Evolutionary conservation across 2,329 filamentous ascomycete genomes (phyloP).

Genomic region (Fusarium dimerum): DNA sequence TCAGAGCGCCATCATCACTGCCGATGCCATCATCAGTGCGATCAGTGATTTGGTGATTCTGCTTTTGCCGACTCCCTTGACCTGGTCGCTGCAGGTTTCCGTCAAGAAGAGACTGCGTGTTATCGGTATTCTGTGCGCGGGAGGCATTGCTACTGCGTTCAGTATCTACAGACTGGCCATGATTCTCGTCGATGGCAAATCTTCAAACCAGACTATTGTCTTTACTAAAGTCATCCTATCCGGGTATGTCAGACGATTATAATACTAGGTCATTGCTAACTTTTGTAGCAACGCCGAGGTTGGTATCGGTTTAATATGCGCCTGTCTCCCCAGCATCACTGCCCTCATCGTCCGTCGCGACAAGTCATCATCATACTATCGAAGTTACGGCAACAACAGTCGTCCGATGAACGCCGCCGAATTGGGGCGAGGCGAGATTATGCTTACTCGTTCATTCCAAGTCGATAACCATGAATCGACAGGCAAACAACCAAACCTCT

Average conservation of each 20-base stretch:
- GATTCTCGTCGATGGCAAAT: conserved; percentile 16
- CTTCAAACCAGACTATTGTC: conserved; percentile 14
- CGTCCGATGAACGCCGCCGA: conserved; percentile 8
- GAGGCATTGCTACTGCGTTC: conserved; percentile 17
- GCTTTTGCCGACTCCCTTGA: conserved; percentile 15
- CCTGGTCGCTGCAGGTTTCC: conserved; percentile 17
- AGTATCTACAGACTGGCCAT: conserved; percentile 18
- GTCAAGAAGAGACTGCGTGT: conserved; percentile 15
- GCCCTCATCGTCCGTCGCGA: conserved; percentile 16
- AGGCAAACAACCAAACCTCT: conserved; percentile 1
- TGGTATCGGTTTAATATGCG: conserved; percentile 18
- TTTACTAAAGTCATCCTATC: conserved; percentile 21
- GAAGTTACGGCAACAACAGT: conserved; percentile 24
- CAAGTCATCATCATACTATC: conserved; percentile 13
- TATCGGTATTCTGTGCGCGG: conserved; percentile 20
- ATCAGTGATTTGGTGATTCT: conserved; percentile 19
- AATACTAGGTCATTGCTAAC: accelerated
- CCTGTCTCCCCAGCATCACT: conserved; percentile 20
- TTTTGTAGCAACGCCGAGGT: conserved; percentile 16
- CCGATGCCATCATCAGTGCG: conserved; percentile 21
- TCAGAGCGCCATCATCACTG: conserved; percentile 27
- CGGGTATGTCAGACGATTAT: conserved; percentile 1
- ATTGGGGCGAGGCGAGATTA: conserved; percentile 27
- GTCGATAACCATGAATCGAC: conserved; percentile 20
- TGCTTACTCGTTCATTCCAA: conserved; percentile 32